A percentile compares a stretch with the other conserved stretches of the same genome.
Evolutionary conservation across 768 basidiomycete species (phyloP).

Genomic region (Mycena rebaudengoi): DNA sequence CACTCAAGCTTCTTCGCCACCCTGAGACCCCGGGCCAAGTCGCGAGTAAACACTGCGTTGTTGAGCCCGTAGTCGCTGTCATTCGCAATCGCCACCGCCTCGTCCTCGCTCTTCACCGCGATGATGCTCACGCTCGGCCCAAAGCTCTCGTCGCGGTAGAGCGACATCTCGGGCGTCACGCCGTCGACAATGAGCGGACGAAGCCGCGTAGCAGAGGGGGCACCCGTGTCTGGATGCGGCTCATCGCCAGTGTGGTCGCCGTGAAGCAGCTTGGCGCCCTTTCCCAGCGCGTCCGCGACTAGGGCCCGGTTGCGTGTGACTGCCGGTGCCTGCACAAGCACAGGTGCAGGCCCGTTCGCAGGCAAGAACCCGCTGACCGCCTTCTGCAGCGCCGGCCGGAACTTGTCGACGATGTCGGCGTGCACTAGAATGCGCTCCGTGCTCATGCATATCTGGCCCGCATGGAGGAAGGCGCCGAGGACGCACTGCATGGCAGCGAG

Average conservation of each 20-base stretch:
- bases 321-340: constrained; percentile 17
- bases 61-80: constrained; percentile 24
- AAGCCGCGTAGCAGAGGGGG: constrained; percentile 5
- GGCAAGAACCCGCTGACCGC: constrained; percentile 45
- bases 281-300: constrained; percentile 20
- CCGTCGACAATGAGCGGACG: constrained; percentile 22
- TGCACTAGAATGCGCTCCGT: constrained; percentile 77
- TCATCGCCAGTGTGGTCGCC: constrained; percentile 22
- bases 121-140: constrained; percentile 26
- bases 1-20: constrained; percentile 23
- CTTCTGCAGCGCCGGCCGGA: constrained; percentile 55
- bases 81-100: constrained; percentile 26
- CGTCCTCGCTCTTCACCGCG: constrained; percentile 22
- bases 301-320: constrained; percentile 20
- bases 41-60: constrained; percentile 21
- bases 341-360: not conserved
- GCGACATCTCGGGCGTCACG: constrained; percentile 23
- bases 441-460: constrained; percentile 75
- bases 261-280: constrained; percentile 24
- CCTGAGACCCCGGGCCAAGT: constrained; percentile 19
- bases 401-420: constrained; percentile 67
- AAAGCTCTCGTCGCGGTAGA: constrained; percentile 25
- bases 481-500: constrained; percentile 61
- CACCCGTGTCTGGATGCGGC: constrained; percentile 20
- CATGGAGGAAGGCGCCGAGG: constrained; percentile 65